phyloP scores from a whole-genome alignment of 2,329 filamentous ascomycete species.

The Coniochaeta prunicola region DNA sequence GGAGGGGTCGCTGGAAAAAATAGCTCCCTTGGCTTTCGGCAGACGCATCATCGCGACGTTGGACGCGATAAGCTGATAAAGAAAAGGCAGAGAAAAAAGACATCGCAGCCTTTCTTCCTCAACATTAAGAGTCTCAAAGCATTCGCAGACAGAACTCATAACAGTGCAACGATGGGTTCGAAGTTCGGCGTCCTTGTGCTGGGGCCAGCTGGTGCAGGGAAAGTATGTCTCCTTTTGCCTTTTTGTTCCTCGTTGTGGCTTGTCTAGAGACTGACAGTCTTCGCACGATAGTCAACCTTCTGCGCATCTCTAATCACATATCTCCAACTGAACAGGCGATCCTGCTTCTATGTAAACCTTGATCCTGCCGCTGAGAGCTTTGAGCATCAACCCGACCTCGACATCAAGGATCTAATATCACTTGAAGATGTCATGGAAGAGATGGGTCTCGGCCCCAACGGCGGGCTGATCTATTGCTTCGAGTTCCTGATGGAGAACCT shows the following conservation, averaged over 20 bases:
- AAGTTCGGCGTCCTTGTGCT: not conserved
- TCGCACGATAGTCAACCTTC: conserved; percentile 66
- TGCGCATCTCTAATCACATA: conserved; percentile 90
- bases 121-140: not conserved
- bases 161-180: not conserved
- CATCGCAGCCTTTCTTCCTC: not conserved
- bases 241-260: not conserved
- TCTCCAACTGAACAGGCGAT: conserved; percentile 82
- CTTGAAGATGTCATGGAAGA: conserved; percentile 97
- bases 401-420: conserved; percentile 91
- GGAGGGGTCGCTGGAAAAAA: not conserved
- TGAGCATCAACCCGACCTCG: conserved; percentile 82
- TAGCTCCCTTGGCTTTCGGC: not conserved
- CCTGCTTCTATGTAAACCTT: conserved; percentile 96
- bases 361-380: conserved; percentile 94
- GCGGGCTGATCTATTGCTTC: conserved; percentile 92
- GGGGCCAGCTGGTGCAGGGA: not conserved
- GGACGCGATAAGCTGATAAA: not conserved
- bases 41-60: not conserved
- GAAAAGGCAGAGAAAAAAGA: not conserved
- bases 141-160: too few relatives aligned
- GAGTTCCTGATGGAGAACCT: conserved; percentile 93
- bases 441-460: conserved; percentile 82
- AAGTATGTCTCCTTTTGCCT: not conserved
- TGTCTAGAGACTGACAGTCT: not conserved